These are phyloP conservation scores for Calcarisporium arbuscula DNA, from an alignment of 2,329 filamentous ascomycete genomes.

Conservation along the genomic window DNA sequence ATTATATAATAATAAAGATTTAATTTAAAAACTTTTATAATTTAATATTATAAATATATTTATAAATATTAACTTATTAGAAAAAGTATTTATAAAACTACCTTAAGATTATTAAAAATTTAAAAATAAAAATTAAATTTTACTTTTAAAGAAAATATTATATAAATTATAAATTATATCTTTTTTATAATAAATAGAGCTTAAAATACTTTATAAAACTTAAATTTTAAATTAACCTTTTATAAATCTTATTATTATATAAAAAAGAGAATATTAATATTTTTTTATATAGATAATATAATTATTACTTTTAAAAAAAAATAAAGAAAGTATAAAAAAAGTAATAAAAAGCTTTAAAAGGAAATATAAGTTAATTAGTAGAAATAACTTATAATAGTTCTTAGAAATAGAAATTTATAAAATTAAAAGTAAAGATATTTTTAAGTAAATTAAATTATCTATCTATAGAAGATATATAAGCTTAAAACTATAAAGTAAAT, in stretches of 20 bases:
- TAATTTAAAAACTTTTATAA: not conserved
- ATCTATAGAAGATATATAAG: too few species aligned
- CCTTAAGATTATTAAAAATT: not conserved
- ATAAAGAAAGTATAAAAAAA: not conserved
- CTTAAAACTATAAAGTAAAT: too few species aligned
- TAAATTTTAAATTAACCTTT: not conserved
- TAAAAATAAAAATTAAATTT: not conserved
- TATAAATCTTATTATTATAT: not conserved
- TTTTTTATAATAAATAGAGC: not conserved
- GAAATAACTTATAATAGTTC: not conserved
- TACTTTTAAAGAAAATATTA: not conserved
- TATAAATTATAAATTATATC: not conserved
- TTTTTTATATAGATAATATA: not conserved
- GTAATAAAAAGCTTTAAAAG: not conserved
- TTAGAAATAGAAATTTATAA: not conserved
- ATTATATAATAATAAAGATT: not conserved
- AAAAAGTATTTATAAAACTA: not conserved
- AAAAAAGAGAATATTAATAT: not conserved
- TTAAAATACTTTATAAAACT: not conserved
- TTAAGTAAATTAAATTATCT: too few species aligned
- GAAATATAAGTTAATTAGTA: not conserved
- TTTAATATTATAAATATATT: not conserved
- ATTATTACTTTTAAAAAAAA: not conserved
- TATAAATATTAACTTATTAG: not conserved
- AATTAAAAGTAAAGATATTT: too few species aligned